phyloP scores from a whole-genome alignment of 1,139 yeast species.

The Insectozyma bohioensis region DNA sequence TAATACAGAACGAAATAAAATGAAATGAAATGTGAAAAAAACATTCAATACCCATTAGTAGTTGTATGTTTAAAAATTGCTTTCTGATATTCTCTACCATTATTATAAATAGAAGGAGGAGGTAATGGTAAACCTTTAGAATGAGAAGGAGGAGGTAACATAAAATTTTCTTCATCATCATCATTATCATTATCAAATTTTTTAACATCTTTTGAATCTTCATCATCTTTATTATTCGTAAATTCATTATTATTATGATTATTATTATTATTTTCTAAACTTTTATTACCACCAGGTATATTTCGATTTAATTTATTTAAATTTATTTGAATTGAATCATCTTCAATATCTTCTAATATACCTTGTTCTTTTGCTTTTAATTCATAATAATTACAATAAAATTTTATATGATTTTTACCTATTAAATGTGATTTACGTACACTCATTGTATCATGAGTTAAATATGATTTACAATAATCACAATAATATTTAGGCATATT shows the following conservation, averaged over 20 bases:
- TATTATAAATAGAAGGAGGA: slow-evolving; percentile 32
- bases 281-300: slow-evolving; percentile 40
- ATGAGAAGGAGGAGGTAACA: slow-evolving; percentile 38
- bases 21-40: too few species aligned
- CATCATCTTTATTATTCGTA: slow-evolving; percentile 19
- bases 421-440: slow-evolving; percentile 80
- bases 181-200: slow-evolving; percentile 15
- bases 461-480: slow-evolving; percentile 81
- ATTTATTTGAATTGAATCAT: slow-evolving; percentile 30
- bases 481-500: slow-evolving; percentile 68
- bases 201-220: neutral
- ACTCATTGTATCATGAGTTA: slow-evolving; percentile 87
- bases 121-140: slow-evolving; percentile 32
- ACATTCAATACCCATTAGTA: too few species aligned
- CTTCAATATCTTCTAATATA: slow-evolving; percentile 30
- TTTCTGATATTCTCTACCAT: slow-evolving; percentile 21
- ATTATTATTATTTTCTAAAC: slow-evolving; percentile 8
- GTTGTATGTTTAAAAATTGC: slow-evolving; percentile 18
- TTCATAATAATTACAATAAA: slow-evolving; percentile 78
- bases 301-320: slow-evolving; percentile 37
- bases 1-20: too few species aligned
- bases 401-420: slow-evolving; percentile 77
- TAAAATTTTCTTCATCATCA: slow-evolving; percentile 18
- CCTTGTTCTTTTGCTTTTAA: slow-evolving; percentile 51
- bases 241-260: slow-evolving; percentile 11